Evolutionary conservation across 108 stramenopile species (phyloP), one percentile per base, ranked within the genome.

Genomic region (Phaeodactylum tricornutum): DNA sequence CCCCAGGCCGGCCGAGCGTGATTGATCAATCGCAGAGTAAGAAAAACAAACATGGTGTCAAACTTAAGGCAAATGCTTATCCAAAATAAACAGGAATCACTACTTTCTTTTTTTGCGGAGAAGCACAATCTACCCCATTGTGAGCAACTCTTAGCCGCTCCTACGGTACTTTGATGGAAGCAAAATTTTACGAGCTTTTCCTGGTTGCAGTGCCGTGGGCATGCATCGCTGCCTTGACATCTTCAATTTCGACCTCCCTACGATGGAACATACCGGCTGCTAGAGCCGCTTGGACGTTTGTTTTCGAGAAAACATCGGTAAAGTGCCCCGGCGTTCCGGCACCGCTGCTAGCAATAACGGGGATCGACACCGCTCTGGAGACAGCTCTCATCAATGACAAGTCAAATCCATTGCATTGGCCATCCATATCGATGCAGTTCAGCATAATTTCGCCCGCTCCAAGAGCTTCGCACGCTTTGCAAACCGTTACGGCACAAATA

Each of bases 231-330:
- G 52, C 50, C 67, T 97, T 98, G 32, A 97, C 95, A 17, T 75
- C 79, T 25, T 67, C 45, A 50, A 98, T 93, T 29, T 74, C 84
- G 23, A 97, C 98, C 69, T 97, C 94, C 43, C 85, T 75, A 43
- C 96, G 69, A 69, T 98, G 98, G 58, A 98, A 98, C 74, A 98
- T 98, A 11, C 98, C 98, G n/a, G 96, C 96, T 6, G 98, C 98
- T 46, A 98, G 62, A 1, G 96, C 92, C 6, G 98, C 98, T 50
- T 95, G 80, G 9, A 89, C 94, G 8, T 57, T 43, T 6, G 98
- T 97, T 22, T 74, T 44, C 20, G 58, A 29, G 57, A 99, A 97
- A 12, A 96, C 98, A 48, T 97, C 75, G 2, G 59, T 50, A 62
- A 99, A 97, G 64, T 99, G 98, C 12, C 54, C 72, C 6, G 83